Percentiles rank a stretch among this genome's conserved stretches.
Evolutionary conservation across 1,284 basidiomycete species (phyloP).

Genomic region (Austropuccinia psidii): DNA sequence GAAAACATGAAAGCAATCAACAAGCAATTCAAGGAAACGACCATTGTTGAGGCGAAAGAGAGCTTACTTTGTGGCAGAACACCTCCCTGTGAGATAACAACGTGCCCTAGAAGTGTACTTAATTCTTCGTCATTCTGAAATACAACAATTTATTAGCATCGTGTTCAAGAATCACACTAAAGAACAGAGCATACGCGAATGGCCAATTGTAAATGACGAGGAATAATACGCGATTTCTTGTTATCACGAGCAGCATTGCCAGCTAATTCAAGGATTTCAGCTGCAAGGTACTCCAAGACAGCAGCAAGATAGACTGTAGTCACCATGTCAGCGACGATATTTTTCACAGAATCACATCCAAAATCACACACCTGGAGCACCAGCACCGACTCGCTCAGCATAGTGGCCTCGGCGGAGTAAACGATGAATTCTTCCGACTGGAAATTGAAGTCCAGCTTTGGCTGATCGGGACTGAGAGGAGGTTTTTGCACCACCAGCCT

Average conservation of each 20-base stretch:
- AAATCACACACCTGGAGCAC: conserved; percentile 60
- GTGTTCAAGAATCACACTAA: neutral
- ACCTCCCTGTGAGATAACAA: conserved; percentile 85
- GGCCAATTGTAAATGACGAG: conserved; percentile 79
- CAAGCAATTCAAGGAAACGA: too few species aligned
- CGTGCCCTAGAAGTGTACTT: conserved; percentile 69
- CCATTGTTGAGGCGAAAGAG: too few species aligned
- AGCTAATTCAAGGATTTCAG: conserved; percentile 79
- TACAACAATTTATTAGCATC: neutral
- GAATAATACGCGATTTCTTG: conserved; percentile 81
- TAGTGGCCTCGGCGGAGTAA: conserved; percentile 78
- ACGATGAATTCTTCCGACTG: conserved; percentile 80
- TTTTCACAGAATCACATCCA: neutral
- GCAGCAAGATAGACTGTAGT: conserved; percentile 71
- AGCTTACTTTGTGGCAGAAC: conserved; percentile 58
- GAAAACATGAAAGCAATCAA: too few species aligned
- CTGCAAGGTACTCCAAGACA: conserved; percentile 72
- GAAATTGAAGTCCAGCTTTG: conserved; percentile 72
- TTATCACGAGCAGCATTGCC: conserved; percentile 67
- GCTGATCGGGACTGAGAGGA: conserved; percentile 60
- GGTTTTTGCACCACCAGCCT: conserved; percentile 32
- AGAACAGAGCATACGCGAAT: conserved; percentile 52
- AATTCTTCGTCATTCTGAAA: conserved; percentile 50
- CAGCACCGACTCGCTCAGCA: conserved; percentile 65
- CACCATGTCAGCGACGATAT: conserved; percentile 41